Base-by-base conservation (phyloP, 441 rosid genomes). In the Populus hybrid region DNA sequence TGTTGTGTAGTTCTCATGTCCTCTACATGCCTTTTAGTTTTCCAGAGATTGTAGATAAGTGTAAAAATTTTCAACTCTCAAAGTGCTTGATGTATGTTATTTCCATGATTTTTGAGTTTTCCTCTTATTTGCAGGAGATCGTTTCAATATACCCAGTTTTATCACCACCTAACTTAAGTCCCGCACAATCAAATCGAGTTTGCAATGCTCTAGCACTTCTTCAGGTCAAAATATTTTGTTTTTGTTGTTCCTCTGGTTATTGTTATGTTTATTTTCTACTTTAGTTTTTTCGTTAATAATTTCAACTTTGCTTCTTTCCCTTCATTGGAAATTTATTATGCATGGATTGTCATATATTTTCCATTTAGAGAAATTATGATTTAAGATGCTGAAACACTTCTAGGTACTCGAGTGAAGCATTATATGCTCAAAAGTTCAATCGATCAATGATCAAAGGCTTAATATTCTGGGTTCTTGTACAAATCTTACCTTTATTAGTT, bases 171-270 rank as follows among this genome's bases (percentile, higher is more conserved):
- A 92, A 88, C 85, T 85, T 94, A 76, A 88, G 91, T 77, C 96
- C 98, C 9, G 95, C 97, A 28, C 99, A 94, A 80, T 94, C 99
- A 65, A 94, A 94, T 84, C 91, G 98, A 80, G 99, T 96, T 75
- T 96, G 99, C 85, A 96, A 94, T 86, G 98, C 98, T 65, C 98
- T 96, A 73, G 98, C 98, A 46, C 98, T 96, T 85, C 99, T 96
- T 87, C 99, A 96, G 97, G 99, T 96, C 16, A 74, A 50, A 46
- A 54, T 35, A 35, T 70, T 80, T 28, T 10, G 50, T 12, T 18
- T 24, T 72, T 64, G 36, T 72, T 64, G 32, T 20, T 30, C 1
- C 64, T 70, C 2, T 18, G 59, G 59, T 5, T 50, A 2, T 2
- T 50, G 8, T 72, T 72, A 42, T 81, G 21, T 35, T 34, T 34